Base-by-base conservation (phyloP, 108 stramenopile species). In the Fragilariopsis cylindrus region DNA sequence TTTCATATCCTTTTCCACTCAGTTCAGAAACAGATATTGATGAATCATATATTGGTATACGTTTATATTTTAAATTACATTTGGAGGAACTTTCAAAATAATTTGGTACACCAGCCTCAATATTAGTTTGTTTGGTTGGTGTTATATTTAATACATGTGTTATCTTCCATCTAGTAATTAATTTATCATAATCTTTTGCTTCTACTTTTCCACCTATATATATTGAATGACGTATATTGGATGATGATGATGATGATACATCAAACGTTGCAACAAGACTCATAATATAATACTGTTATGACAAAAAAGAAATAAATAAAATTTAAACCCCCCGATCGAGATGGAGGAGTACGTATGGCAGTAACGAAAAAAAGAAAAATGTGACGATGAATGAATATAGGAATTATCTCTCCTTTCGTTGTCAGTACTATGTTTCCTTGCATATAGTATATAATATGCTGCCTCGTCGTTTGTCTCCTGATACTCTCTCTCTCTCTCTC, bases 81-180 rank as follows among this genome's bases (percentile, higher is more conserved):
- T 60, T 18, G 13, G 50, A 52, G 12, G 50, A 52, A 5, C 6
- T 60, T 70, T 93, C 92, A 73, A 90, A 93, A 77, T 80, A 93
- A 66, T 93, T 93, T 55, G 92, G 83, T 53, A 93, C 88, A 52
- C 92, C 92, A 6, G 90, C 70, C 79, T 86, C 78, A 53, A 93
- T 82, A 12, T 76, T 72, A 2, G 83, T 71, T 65, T 90, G 84
- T 73, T 93, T 93, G 21, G 74, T 65, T 1, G 92, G 88, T 16
- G 92, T 93, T 8, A 90, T 83, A 72, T 93, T 93, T 12, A 65
- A 41, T 15, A 65, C n/a, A 45, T 65, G 65, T 4, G 65, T n/a
- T 16, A 65, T 65, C 0, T 46, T 65, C 58, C 58, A 60, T 7
- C 65, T 6, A 6, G 44, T 46, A 11, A 21, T 4, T 16, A 65